Conservation (phyloP, 768 basidiomycete species). For the Pulveroboletus frians region DNA sequence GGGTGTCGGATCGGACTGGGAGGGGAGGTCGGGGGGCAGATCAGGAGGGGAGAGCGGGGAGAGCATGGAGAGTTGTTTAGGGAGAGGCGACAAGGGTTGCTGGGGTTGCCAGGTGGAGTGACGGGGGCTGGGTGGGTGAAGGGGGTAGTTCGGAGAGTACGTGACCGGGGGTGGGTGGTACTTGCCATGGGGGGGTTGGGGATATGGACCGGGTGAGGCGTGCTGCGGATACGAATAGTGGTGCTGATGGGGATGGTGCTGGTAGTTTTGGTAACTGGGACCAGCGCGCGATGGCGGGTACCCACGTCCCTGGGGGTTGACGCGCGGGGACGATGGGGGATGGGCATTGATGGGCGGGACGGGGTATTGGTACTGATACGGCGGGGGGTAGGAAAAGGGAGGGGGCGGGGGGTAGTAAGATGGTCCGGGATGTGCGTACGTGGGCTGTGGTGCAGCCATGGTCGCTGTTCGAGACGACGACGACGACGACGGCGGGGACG, state of each 20-base stretch:
- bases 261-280: conserved; percentile 37
- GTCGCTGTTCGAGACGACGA: conserved; percentile 5
- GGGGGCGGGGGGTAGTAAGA: conserved; percentile 27
- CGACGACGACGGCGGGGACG: conserved; percentile 4
- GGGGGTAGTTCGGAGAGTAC: conserved; percentile 26
- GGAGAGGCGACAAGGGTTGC: conserved; percentile 51
- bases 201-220: conserved; percentile 25
- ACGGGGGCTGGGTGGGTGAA: conserved; percentile 28
- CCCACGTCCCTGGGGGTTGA: conserved; percentile 30
- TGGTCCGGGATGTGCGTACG: conserved; percentile 27
- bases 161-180: conserved; percentile 26
- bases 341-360: conserved; percentile 28
- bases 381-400: conserved; percentile 31
- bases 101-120: conserved; percentile 43
- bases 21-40: neutral
- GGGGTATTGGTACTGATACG: conserved; percentile 37
- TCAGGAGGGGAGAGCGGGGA: conserved; percentile 17
- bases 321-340: conserved; percentile 31
- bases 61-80: conserved; percentile 59
- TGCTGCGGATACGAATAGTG: conserved; percentile 31
- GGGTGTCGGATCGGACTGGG: neutral
- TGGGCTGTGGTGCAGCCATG: conserved; percentile 23
- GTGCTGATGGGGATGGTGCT: conserved; percentile 30
- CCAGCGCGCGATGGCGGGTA: conserved; percentile 35
- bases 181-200: conserved; percentile 27